phyloP scores from a whole-genome alignment of 164 flowering plant genomes.

The Magnolia changhungtana region DNA sequence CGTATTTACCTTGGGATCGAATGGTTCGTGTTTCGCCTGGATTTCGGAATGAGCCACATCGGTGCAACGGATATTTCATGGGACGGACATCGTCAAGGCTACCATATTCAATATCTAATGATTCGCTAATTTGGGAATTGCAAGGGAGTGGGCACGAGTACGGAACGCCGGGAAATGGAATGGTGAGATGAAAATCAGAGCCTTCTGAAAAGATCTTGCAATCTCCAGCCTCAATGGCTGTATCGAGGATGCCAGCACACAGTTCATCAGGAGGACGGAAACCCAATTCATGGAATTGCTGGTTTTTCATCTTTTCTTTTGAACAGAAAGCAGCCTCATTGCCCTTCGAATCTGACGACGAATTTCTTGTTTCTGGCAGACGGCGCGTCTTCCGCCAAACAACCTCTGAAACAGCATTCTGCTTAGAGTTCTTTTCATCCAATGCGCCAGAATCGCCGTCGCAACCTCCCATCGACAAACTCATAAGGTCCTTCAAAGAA shows the following conservation, averaged over 20 bases:
- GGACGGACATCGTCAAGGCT: not conserved
- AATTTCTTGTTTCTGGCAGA: slow-evolving; percentile 14
- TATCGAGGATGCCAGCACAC: slow-evolving; percentile 19
- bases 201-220: slow-evolving; percentile 26
- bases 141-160: slow-evolving; percentile 50
- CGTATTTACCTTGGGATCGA: too few relatives aligned
- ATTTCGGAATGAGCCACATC: too few relatives aligned
- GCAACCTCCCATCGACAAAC: slow-evolving; percentile 11
- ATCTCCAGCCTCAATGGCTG: not conserved
- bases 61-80: too few relatives aligned
- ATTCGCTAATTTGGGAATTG: slow-evolving; percentile 17
- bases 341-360: slow-evolving; percentile 12
- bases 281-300: slow-evolving; percentile 13
- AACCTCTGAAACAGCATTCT: slow-evolving; percentile 11
- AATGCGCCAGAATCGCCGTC: slow-evolving; percentile 16
- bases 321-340: not conserved
- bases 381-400: not conserved
- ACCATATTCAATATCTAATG: slow-evolving; percentile 11
- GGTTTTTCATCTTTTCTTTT: slow-evolving; percentile 9
- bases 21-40: too few relatives aligned
- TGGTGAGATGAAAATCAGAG: slow-evolving; percentile 23
- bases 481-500: slow-evolving; percentile 12
- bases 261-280: slow-evolving; percentile 19
- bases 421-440: slow-evolving; percentile 14
- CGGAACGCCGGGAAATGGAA: slow-evolving; percentile 33